Conservation (phyloP, 768 basidiomycete genomes). For the Sistotremastrum niveocremeum region DNA sequence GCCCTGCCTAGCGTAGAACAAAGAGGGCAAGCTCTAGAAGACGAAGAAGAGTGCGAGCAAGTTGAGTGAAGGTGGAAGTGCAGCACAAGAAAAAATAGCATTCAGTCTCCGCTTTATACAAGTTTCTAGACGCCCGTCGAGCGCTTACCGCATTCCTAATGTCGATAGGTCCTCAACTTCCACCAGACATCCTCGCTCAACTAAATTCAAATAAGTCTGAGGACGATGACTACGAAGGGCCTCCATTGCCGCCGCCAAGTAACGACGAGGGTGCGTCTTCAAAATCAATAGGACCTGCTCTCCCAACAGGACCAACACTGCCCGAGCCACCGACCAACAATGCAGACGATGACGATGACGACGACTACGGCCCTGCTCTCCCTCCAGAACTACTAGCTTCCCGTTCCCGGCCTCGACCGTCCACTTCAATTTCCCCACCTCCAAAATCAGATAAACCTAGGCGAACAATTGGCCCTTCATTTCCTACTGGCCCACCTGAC, state of each 20-base stretch:
- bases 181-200: conserved; percentile 2
- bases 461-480: conserved; percentile 12
- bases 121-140: conserved; percentile 42
- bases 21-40: not conserved
- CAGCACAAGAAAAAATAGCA: not conserved
- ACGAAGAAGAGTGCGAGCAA: not conserved
- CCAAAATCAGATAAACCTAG: conserved; percentile 17
- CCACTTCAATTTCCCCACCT: conserved; percentile 31
- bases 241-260: not conserved
- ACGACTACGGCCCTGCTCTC: conserved; percentile 59
- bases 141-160: conserved; percentile 10
- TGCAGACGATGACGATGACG: conserved; percentile 44
- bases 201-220: too few relatives aligned
- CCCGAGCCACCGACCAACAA: conserved; percentile 12
- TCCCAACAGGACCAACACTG: conserved; percentile 16
- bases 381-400: conserved; percentile 54
- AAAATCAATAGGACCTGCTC: conserved; percentile 18
- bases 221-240: too few relatives aligned
- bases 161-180: conserved; percentile 12
- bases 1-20: not conserved
- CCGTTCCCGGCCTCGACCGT: conserved; percentile 20
- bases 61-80: not conserved
- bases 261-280: not conserved
- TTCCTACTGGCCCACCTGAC: conserved; percentile 11
- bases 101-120: not conserved